phyloP scores from a whole-genome alignment of 2,329 filamentous ascomycete genomes.

The Fusarium sp. region DNA sequence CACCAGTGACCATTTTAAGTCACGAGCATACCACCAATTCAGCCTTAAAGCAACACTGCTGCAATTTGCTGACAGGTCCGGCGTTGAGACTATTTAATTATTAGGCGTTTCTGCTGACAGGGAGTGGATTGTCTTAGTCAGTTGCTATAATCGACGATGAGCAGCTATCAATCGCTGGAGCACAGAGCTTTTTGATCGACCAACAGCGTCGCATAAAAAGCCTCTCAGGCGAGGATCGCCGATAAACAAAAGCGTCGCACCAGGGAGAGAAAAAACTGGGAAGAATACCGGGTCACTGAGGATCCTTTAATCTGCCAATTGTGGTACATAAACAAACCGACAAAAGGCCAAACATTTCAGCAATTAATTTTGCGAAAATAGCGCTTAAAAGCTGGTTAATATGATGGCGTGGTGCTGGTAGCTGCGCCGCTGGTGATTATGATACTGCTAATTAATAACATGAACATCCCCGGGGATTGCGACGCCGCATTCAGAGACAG shows the following conservation, averaged over 20 bases:
- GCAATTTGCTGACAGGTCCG: neutral
- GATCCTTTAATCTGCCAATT: constrained; percentile 35
- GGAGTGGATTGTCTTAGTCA: neutral
- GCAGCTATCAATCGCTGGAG: neutral
- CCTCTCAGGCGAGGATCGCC: constrained; percentile 15
- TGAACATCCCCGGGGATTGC: neutral
- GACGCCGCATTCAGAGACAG: neutral
- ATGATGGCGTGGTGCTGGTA: constrained; percentile 7
- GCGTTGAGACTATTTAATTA: constrained; percentile 1
- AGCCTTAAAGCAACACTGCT: constrained; percentile 15
- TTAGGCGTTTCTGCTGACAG: neutral
- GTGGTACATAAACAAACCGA: constrained; percentile 5
- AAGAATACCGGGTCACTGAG: constrained; percentile 29
- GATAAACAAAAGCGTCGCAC: constrained; percentile 30
- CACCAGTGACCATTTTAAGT: neutral
- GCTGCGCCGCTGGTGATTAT: constrained; percentile 30
- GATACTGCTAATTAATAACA: constrained; percentile 3
- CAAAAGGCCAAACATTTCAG: neutral
- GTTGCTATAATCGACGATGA: neutral
- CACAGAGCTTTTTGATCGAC: constrained; percentile 23
- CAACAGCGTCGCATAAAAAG: constrained; percentile 15
- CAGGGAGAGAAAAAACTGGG: constrained; percentile 21
- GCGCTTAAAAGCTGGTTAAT: neutral
- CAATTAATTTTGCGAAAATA: neutral
- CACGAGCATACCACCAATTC: constrained; percentile 10